These are phyloP conservation scores for Populus trichocarpa DNA, from an alignment of 441 rosid species.

Conservation along the genomic window DNA sequence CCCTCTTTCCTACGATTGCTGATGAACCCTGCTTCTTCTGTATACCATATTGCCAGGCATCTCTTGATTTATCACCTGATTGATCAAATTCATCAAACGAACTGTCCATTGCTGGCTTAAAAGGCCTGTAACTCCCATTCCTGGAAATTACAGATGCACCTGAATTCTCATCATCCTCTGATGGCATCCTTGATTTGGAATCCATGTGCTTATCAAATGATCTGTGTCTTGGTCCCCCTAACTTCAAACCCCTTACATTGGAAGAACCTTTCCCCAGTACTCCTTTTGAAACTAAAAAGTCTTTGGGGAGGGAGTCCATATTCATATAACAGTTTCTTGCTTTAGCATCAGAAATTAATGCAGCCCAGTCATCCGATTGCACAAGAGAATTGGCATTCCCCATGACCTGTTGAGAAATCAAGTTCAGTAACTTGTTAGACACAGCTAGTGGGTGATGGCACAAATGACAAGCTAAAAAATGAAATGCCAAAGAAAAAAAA, in stretches of 20 bases:
- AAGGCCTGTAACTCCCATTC: conserved; percentile 55
- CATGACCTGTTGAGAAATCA: conserved; percentile 63
- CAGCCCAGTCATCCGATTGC: conserved; percentile 94
- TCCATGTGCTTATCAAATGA: conserved; percentile 54
- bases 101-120: conserved; percentile 42
- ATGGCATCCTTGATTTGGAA: conserved; percentile 61
- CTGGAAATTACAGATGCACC: conserved; percentile 41
- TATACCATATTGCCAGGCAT: conserved; percentile 75
- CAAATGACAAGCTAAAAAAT: neutral
- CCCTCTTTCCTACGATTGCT: conserved; percentile 58
- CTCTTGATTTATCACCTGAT: conserved; percentile 57
- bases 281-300: conserved; percentile 49
- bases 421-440: neutral
- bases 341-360: conserved; percentile 80
- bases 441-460: conserved; percentile 1
- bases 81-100: conserved; percentile 59
- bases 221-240: conserved; percentile 67
- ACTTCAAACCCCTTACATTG: conserved; percentile 55
- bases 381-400: conserved; percentile 87
- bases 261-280: conserved; percentile 56
- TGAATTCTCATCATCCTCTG: conserved; percentile 66
- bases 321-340: conserved; percentile 87
- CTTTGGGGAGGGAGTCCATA: conserved; percentile 88
- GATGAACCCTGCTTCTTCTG: conserved; percentile 57
- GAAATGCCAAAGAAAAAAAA: neutral